These are phyloP conservation scores for Dendrobium huoshanense DNA, from an alignment of 106 monocot species.

Conservation along the genomic window DNA sequence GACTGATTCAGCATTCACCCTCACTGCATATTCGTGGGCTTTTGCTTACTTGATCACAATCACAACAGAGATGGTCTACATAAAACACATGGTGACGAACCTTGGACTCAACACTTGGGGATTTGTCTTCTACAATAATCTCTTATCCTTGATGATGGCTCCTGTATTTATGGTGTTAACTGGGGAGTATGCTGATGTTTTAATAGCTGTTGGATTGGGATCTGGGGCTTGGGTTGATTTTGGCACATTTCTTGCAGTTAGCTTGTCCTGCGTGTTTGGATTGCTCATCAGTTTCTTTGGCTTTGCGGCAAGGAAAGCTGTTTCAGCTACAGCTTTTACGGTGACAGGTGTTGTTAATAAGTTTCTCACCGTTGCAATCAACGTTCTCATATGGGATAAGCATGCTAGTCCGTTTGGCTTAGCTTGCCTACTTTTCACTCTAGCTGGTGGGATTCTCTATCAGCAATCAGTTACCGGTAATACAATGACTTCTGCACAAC, in stretches of 20 bases:
- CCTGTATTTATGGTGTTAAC: constrained; percentile 77
- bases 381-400: constrained; percentile 91
- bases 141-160: constrained; percentile 70
- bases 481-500: constrained; percentile 9
- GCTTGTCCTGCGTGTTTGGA: constrained; percentile 72
- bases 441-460: constrained; percentile 81
- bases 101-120: constrained; percentile 89
- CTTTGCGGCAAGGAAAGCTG: constrained; percentile 83
- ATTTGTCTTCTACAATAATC: constrained; percentile 86
- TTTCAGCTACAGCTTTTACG: constrained; percentile 87
- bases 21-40: constrained; percentile 90
- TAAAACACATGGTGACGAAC: constrained; percentile 84
- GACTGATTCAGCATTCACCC: constrained; percentile 65
- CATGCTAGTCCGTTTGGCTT: constrained; percentile 72
- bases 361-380: constrained; percentile 86
- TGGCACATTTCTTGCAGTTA: constrained; percentile 55
- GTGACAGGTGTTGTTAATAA: constrained; percentile 97
- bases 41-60: constrained; percentile 77
- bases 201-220: constrained; percentile 28
- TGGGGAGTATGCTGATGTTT: constrained; percentile 67
- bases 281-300: constrained; percentile 94
- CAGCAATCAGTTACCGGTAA: constrained; percentile 74
- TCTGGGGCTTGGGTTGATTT: constrained; percentile 31
- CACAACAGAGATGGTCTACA: constrained; percentile 94
- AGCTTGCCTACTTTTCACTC: constrained; percentile 62